Evolutionary conservation across 805 yeast genomes (phyloP), one percentile per base, ranked within the genome.

Genomic region (Lipomyces sp.): DNA sequence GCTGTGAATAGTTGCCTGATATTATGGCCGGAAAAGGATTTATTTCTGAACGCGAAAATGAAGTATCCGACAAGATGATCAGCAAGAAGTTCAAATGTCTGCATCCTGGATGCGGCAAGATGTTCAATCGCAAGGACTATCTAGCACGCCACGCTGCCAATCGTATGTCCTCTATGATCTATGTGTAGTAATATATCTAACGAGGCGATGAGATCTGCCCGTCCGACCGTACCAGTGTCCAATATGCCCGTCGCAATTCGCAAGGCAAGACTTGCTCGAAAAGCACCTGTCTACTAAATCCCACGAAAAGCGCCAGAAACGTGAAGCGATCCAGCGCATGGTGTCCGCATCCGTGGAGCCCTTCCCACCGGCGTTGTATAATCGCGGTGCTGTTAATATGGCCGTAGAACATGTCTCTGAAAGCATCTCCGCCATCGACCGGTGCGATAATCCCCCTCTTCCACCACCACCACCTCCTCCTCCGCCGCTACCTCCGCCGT

Each of bases 221-320:
- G 75, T 73, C 37, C 64, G 71, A 32, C 77, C 78, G n/a, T 75
- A 64, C 58, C 69, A 69, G 48, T 76, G 78, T 60, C 64, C 69
- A 11, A 60, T 63, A 29, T 76, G 78, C 59, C 66, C 72, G 5
- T 63, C 70, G 13, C 57, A 69, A 37, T 76, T 76, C 62, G 76
- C 78, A 1, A 66, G 78, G 33, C 73, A 69, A 39, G 78, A 76
- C 62, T 63, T 76, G 55, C 70, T 76, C 30, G 74, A 72, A 50
- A 76, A 76, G 72, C 73, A 72, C 30, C 59, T 66, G 56, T 59
- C 62, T 1, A 70, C 73, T 4, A 73, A 73, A 58, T 60, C 74
- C 13, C 75, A 73, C 56, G 73, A 70, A 55, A 71, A 67, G 61
- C 64, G 73, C 13, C 69, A 62, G 62, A 64, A 64, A 58, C 62